Percentiles rank a stretch among this genome's conserved stretches.
Evolutionary conservation across 2,329 filamentous ascomycete species (phyloP).

Genomic region (Colletotrichum sublineola): DNA sequence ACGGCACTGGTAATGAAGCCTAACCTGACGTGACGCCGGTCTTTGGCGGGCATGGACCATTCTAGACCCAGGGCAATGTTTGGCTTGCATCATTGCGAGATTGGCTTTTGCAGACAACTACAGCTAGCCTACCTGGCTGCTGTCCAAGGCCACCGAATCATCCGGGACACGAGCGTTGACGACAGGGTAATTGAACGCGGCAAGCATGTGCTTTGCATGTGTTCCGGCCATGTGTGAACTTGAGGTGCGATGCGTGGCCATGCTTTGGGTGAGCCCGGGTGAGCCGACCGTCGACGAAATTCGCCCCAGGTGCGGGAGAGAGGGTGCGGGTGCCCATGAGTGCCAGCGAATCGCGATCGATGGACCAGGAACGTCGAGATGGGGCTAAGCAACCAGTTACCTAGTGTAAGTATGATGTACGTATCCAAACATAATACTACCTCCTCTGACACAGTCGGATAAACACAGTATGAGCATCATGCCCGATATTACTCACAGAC

Average conservation of each 20-base stretch:
- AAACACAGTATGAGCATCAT: too few species aligned
- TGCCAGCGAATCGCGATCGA: constrained; percentile 19
- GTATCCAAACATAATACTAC: too few species aligned
- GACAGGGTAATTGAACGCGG: constrained; percentile 1
- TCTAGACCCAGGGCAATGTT: not conserved
- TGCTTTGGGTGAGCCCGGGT: constrained; percentile 18
- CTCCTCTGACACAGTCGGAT: too few species aligned
- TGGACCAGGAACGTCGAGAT: not conserved
- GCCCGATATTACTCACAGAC: not conserved
- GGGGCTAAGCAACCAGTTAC: not conserved
- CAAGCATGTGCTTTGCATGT: constrained; percentile 35
- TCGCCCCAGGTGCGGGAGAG: constrained; percentile 19
- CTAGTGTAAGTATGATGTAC: too few species aligned
- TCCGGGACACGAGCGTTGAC: constrained; percentile 17
- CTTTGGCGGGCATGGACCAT: not conserved
- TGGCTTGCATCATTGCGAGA: not conserved
- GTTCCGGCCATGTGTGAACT: constrained; percentile 20
- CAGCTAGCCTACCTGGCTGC: constrained; percentile 3
- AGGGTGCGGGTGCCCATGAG: not conserved
- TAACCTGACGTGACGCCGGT: not conserved
- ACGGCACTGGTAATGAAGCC: not conserved
- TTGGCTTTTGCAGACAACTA: not conserved
- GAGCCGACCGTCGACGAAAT: constrained; percentile 33
- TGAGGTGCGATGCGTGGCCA: constrained; percentile 7
- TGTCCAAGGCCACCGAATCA: constrained; percentile 6